A percentile compares a stretch with the other conserved stretches of the same genome.
Conservation (phyloP, 345 rosid species). For the Syzygium oleosum region DNA sequence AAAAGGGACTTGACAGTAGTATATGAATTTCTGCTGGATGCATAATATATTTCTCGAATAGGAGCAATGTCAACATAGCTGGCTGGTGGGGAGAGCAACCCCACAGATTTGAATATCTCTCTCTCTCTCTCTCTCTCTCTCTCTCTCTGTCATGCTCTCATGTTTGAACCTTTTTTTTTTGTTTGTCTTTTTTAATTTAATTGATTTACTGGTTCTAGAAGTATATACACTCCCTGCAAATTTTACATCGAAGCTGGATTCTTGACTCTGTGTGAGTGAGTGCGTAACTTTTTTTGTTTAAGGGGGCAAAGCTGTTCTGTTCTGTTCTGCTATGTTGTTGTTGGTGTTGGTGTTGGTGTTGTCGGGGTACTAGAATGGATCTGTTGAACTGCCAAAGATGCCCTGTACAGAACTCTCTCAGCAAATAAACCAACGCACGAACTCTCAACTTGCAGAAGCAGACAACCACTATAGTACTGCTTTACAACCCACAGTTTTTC, state of each 20-base stretch:
- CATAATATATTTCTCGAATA: background rate
- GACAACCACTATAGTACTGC: constrained; percentile 7
- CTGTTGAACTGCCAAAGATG: background rate
- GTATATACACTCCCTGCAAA: background rate
- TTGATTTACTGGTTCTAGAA: background rate
- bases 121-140: constrained; percentile 12
- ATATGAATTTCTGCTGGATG: background rate
- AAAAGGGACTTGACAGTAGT: background rate
- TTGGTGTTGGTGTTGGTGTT: background rate
- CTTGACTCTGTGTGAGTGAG: background rate
- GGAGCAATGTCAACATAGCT: constrained; percentile 48
- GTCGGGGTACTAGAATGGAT: background rate
- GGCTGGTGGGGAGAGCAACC: constrained; percentile 43
- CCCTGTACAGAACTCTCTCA: background rate
- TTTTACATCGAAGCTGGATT: background rate
- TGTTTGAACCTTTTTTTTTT: background rate
- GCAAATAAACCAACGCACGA: background rate
- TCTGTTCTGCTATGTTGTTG: background rate
- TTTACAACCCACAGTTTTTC: constrained; percentile 36
- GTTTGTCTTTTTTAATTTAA: background rate
- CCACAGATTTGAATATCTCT: constrained; percentile 26
- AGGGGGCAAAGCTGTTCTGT: background rate
- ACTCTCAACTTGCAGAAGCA: constrained; percentile 6
- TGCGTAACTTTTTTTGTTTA: background rate
- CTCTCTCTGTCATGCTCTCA: background rate